These are phyloP conservation scores for Flammula alnicola DNA, from an alignment of 1,284 basidiomycete genomes.

Conservation along the genomic window DNA sequence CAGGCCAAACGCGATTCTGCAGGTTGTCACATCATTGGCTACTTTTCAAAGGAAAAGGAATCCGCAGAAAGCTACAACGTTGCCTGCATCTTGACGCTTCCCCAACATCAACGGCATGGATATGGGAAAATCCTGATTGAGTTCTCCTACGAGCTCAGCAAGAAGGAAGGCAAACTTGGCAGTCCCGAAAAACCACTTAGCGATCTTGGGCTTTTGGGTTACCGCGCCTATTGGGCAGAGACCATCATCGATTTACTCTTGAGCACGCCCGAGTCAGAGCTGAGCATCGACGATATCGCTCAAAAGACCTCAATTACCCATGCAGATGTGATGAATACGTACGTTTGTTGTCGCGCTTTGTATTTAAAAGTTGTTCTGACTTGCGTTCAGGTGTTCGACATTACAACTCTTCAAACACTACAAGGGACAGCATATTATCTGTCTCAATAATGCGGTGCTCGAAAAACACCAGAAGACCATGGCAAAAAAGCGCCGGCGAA, in stretches of 20 bases:
- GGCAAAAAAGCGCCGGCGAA: conserved; percentile 80
- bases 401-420: conserved; percentile 96
- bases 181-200: conserved; percentile 98
- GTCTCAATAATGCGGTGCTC: conserved; percentile 88
- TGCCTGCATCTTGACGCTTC: conserved; percentile 97
- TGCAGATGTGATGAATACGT: conserved; percentile 98
- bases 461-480: conserved; percentile 89
- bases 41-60: conserved; percentile 99
- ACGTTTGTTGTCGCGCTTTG: conserved; percentile 42
- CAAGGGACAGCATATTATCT: conserved; percentile 95
- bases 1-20: conserved; percentile 86
- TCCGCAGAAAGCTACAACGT: conserved; percentile 98
- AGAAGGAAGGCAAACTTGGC: conserved; percentile 94
- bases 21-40: conserved; percentile 95
- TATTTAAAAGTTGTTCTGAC: conserved; percentile 7
- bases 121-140: conserved; percentile 97
- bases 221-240: conserved; percentile 98
- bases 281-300: conserved; percentile 97
- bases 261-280: conserved; percentile 68
- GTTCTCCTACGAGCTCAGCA: conserved; percentile 97
- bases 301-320: conserved; percentile 97
- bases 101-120: conserved; percentile 96
- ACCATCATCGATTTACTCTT: conserved; percentile 93
- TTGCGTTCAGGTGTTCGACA: conserved; percentile 79
- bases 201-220: conserved; percentile 92